Evolutionary conservation across 306 rosid species (phyloP).

Genomic region (Glycine soja): DNA sequence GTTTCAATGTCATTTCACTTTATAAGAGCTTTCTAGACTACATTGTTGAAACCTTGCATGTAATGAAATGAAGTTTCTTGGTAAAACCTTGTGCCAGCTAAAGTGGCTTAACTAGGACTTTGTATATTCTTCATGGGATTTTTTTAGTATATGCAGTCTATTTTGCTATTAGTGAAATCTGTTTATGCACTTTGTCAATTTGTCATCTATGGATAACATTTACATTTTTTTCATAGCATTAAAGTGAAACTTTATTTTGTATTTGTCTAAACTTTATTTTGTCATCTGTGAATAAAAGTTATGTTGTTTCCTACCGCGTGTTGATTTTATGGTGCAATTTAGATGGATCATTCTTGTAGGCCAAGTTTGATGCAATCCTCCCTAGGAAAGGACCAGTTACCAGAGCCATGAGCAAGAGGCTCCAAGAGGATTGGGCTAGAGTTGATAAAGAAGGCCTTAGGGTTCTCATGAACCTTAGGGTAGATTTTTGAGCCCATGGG

Average conservation of each 20-base stretch:
- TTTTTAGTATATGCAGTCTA: background rate
- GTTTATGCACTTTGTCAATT: background rate
- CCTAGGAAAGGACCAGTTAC: no score
- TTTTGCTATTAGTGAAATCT: background rate
- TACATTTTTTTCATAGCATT: background rate
- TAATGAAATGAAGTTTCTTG: slow-evolving; percentile 3
- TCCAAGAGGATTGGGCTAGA: no score
- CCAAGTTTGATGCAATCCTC: no score
- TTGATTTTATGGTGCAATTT: slow-evolving; percentile 41
- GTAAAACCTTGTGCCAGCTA: background rate
- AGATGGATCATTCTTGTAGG: slow-evolving; percentile 93
- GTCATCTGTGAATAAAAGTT: no score
- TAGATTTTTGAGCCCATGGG: no score
- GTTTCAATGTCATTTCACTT: slow-evolving; percentile 42
- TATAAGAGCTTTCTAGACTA: slow-evolving; percentile 35
- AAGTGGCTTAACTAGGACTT: background rate
- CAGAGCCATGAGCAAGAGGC: no score
- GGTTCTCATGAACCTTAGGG: no score
- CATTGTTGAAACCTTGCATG: slow-evolving; percentile 28
- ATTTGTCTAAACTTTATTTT: no score
- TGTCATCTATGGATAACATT: background rate
- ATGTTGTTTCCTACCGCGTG: background rate
- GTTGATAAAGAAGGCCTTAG: no score
- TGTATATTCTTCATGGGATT: slow-evolving; percentile 4
- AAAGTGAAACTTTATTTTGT: background rate